Base-by-base conservation (phyloP, 495 filamentous ascomycete species). In the Xylaria sp. region DNA sequence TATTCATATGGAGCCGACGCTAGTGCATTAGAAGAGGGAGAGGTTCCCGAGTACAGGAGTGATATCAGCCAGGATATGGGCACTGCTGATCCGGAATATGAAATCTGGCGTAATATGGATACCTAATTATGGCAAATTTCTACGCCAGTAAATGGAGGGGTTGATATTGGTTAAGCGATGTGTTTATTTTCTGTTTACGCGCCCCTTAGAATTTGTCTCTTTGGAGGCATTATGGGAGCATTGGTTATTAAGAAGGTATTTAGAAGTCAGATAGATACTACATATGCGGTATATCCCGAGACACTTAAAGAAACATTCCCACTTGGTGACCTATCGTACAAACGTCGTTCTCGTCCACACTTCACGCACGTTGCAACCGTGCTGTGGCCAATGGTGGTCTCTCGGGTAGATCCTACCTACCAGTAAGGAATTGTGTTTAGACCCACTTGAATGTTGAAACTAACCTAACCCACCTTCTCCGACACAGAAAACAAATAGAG, bases 1-100 rank as follows among this genome's bases (percentile, higher is more conserved):
- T 0, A 6, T 15, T 21, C 21, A 41, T 33, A 17, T 40, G 46
- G 24, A 52, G 26, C 53, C 6, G n/a, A 52, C 2, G 63, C 35
- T 24, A 66, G 63, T 50, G 63, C 37, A 3, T 53, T 55, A 31
- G 67, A 48, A 48, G 40, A 59, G 19, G 53, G 67, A 14, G 40
- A 61, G 53, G 48, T 59, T 61, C 29, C 37, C 3, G 26, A 69
- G 19, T 69, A 61, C 19, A 33, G n/a, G 67, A 0, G 17, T 19
- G 8, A 61, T 29, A 46, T n/a, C 15, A 48, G 33, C 8, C 4
- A 37, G 17, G 26, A 19, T 19, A 3, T 55, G 3, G 52, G 5
- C 5, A 9, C 24, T 55, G 8, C 15, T 31, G 15, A 17, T 4
- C 15, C 15, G 19, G 11, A 31, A 19, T 8, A 31, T 29, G 15